Evolutionary conservation across 371 early-diverging fungal genomes (phyloP).

Genomic region (Catenaria anguillulae): DNA sequence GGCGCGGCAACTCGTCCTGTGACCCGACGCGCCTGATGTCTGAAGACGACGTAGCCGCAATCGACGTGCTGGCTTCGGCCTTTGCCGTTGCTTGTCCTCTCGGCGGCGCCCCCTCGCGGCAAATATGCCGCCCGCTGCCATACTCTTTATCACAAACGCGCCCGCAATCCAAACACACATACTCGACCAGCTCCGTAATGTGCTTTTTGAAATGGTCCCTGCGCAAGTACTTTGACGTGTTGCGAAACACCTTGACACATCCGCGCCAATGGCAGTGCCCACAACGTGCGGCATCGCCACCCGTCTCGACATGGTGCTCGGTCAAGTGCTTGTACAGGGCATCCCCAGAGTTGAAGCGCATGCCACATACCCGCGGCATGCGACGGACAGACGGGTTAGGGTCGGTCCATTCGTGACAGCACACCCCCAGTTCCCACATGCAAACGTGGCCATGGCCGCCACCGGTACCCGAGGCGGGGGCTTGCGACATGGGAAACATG

Average conservation of each 20-base stretch:
- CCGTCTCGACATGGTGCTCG: neutral
- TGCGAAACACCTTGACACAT: conserved; percentile 6
- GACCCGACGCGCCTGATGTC: too few relatives aligned
- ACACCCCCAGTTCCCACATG: conserved; percentile 6
- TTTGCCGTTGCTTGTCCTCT: too few relatives aligned
- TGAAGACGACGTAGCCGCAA: too few relatives aligned
- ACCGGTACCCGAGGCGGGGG: neutral
- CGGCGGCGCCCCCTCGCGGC: neutral
- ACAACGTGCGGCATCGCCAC: neutral
- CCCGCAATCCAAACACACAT: neutral
- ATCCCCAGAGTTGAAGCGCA: neutral
- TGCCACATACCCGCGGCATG: neutral
- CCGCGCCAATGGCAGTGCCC: conserved; percentile 8
- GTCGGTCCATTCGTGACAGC: conserved; percentile 6
- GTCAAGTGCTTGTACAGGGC: conserved; percentile 7
- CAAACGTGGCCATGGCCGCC: conserved; percentile 1
- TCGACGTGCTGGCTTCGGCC: too few relatives aligned
- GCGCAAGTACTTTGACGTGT: conserved; percentile 1
- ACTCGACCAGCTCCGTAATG: conserved; percentile 7
- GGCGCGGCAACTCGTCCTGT: too few relatives aligned
- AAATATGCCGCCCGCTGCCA: neutral
- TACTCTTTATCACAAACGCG: conserved; percentile 5
- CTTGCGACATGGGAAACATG: conserved; percentile 2
- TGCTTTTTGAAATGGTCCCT: conserved; percentile 6
- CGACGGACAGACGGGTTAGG: neutral